These are phyloP conservation scores for Cochlearia excelsa DNA, from an alignment of 345 rosid genomes.

Conservation along the genomic window DNA sequence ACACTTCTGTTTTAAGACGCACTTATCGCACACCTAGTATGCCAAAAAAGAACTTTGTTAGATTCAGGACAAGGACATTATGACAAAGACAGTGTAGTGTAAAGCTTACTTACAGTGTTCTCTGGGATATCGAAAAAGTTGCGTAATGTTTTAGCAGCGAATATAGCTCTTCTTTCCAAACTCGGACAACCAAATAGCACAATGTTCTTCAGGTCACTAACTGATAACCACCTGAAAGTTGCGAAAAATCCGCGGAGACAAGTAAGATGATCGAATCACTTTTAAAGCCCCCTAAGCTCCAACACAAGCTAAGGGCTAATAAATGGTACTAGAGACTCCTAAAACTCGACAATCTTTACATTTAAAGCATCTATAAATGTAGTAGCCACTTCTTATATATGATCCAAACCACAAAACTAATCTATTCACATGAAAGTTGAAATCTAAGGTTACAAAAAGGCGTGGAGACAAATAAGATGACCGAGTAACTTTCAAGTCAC, in stretches of 20 bases:
- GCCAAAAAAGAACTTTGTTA: conserved; percentile 18
- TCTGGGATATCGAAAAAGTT: conserved; percentile 59
- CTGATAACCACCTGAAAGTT: conserved; percentile 70
- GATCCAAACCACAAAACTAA: background rate
- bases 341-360: background rate
- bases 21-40: conserved; percentile 65
- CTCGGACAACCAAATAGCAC: conserved; percentile 76
- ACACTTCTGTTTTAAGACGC: conserved; percentile 59
- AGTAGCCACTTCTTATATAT: background rate
- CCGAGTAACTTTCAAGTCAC: too few species aligned
- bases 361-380: background rate
- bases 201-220: conserved; percentile 60
- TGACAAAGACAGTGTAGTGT: conserved; percentile 15
- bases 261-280: background rate
- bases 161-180: conserved; percentile 42
- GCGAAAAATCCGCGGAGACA: background rate
- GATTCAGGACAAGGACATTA: background rate
- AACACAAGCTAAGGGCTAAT: background rate
- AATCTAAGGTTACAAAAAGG: too few species aligned
- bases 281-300: conserved; percentile 3
- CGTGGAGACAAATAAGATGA: too few species aligned
- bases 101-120: conserved; percentile 47
- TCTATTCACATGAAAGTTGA: background rate
- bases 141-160: conserved; percentile 75
- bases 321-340: background rate